Percentiles rank a stretch among this genome's conserved stretches.
Evolutionary conservation across 2,329 filamentous ascomycete species (phyloP).

Genomic region (Aspergillus chevalieri): DNA sequence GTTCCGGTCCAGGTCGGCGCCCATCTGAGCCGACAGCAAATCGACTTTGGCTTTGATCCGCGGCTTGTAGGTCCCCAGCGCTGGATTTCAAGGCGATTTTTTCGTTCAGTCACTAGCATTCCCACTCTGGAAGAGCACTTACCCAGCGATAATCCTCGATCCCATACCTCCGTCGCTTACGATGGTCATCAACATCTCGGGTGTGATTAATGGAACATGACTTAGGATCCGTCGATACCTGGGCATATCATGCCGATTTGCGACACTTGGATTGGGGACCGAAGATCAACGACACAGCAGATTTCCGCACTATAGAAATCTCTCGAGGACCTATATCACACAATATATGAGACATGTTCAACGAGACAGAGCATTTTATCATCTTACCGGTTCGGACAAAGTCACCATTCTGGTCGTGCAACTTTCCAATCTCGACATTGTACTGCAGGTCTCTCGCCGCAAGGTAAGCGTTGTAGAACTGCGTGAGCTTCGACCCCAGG

Average conservation of each 20-base stretch:
- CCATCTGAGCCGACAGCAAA: background rate
- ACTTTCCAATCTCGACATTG: slow-evolving; percentile 21
- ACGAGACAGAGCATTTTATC: background rate
- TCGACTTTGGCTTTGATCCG: background rate
- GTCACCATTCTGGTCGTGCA: slow-evolving; percentile 29
- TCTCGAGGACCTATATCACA: slow-evolving; percentile 6
- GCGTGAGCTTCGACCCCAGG: slow-evolving; percentile 12
- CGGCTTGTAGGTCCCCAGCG: background rate
- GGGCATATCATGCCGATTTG: slow-evolving; percentile 11
- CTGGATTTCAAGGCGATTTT: background rate
- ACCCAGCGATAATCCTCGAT: slow-evolving; percentile 9
- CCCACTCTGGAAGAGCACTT: background rate
- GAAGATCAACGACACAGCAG: slow-evolving; percentile 7
- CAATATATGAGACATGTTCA: background rate
- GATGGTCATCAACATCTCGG: slow-evolving; percentile 9
- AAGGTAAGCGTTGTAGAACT: slow-evolving; percentile 22
- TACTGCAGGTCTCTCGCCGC: slow-evolving; percentile 23
- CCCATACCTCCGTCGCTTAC: slow-evolving; percentile 8
- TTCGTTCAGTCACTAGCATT: background rate
- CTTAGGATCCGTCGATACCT: slow-evolving; percentile 6
- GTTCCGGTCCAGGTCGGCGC: background rate
- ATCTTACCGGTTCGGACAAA: slow-evolving; percentile 27
- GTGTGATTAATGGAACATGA: background rate
- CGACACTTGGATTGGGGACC: slow-evolving; percentile 6
- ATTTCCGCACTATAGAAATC: slow-evolving; percentile 5